Base-by-base conservation (phyloP, 176 grass and related monocot species). In the Cenchrus fungigraminus region DNA sequence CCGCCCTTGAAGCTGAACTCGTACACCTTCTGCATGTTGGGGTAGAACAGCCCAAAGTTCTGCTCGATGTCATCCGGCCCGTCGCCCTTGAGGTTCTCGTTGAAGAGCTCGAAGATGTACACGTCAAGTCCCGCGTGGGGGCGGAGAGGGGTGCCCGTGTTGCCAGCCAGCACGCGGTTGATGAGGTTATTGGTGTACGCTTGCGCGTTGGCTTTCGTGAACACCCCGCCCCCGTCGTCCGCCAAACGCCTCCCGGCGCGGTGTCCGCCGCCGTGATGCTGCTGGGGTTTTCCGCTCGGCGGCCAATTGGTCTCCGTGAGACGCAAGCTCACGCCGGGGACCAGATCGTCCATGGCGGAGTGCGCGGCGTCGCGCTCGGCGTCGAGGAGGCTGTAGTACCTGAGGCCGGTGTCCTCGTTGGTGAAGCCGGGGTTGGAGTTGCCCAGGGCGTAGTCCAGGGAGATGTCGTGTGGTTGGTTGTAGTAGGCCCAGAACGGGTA, bases 1-100 rank as follows among this genome's bases (percentile, higher is more conserved):
- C 14, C 31, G 17, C 86, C 71, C 4, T 76, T 78, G 15, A 96
- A 96, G 40, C 83, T 65, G 15, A 93, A 57, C 13, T 87, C 74
- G 74, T 96, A 96, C 25, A 91, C 89, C 81, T 91, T 91, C 22
- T 63, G 22, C 89, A 85, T 65, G 81, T 71, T 46, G 0, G 91
- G 91, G 78, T 91, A 89, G 91, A 96, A 96, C 6, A 96, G 59
- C 11, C 94, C 94, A 15, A 89, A 96, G 91, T 93, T 86, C 11
- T 54, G n/a, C 81, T 96, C 94, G 5, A 87, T 87, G 14, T 66
- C 67, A 84, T 78, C 76, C 0, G 75, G 40, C 0, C 79, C 31
- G 81, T 64, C 69, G 0, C 84, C 61, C 78, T 96, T 96, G 54
- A 74, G 77, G 87, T 96, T 83, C 80, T 96, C 94, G 77, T 96